Evolutionary conservation across 306 rosid species (phyloP).

Genomic region (Dicorynia guianensis): DNA sequence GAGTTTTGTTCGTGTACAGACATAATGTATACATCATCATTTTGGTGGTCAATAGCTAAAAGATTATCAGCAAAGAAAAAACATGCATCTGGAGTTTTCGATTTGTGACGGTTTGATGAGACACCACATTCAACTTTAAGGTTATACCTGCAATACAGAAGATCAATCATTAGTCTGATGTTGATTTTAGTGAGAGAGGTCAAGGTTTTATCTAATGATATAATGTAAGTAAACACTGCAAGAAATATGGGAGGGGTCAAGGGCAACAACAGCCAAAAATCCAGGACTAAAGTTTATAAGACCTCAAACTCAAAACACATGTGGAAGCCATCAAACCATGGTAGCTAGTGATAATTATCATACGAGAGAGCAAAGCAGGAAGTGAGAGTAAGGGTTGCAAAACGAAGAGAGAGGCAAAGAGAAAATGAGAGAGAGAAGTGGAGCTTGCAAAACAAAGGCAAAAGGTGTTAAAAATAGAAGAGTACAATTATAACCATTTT

Average conservation of each 20-base stretch:
- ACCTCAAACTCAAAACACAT: slow-evolving; percentile 16
- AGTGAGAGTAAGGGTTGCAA: not conserved
- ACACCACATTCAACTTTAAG: slow-evolving; percentile 91
- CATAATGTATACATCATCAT: slow-evolving; percentile 82
- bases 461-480: slow-evolving; percentile 12
- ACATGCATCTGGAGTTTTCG: slow-evolving; percentile 92
- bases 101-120: slow-evolving; percentile 70
- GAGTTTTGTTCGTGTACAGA: slow-evolving; percentile 64
- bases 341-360: not conserved
- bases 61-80: slow-evolving; percentile 95
- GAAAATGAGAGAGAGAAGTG: not conserved
- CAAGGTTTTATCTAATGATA: slow-evolving; percentile 15
- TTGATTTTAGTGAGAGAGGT: slow-evolving; percentile 28
- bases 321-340: not conserved
- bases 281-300: slow-evolving; percentile 12
- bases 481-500: not conserved
- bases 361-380: not conserved
- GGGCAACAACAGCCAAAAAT: not conserved
- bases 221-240: slow-evolving; percentile 2
- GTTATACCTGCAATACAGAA: slow-evolving; percentile 74
- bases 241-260: slow-evolving; percentile 8
- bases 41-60: slow-evolving; percentile 79
- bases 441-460: not conserved
- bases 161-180: slow-evolving; percentile 30
- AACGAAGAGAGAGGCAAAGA: not conserved